A percentile compares a stretch with the other conserved stretches of the same genome.
phyloP scores from a whole-genome alignment of 2,329 filamentous ascomycete genomes.

The Triangularia setosa region DNA sequence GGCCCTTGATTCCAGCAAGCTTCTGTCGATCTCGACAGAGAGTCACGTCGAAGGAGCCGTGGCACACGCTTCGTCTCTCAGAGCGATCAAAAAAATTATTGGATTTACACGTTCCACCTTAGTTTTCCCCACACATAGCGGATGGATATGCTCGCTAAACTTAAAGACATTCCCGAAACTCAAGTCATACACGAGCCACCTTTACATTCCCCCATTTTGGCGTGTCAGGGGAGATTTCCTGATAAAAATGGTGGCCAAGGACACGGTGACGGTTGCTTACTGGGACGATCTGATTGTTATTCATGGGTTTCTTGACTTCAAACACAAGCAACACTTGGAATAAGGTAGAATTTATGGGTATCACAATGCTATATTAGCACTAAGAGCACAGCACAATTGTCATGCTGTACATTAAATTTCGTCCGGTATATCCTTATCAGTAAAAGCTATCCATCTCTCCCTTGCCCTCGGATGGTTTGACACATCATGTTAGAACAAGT shows the following conservation, averaged over 20 bases:
- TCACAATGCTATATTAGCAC: too few relatives aligned
- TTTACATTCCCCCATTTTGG: conserved; percentile 26
- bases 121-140: conserved; percentile 21
- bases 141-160: conserved; percentile 32
- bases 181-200: conserved; percentile 38
- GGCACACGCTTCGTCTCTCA: too few relatives aligned
- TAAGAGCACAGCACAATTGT: too few relatives aligned
- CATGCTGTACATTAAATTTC: too few relatives aligned
- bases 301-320: not conserved
- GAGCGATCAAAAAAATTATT: too few relatives aligned
- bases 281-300: not conserved
- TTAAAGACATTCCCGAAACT: conserved; percentile 28
- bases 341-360: not conserved
- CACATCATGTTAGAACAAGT: too few relatives aligned
- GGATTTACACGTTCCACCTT: conserved; percentile 16
- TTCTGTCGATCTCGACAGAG: too few relatives aligned
- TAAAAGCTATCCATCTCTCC: too few relatives aligned
- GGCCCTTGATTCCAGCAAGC: too few relatives aligned
- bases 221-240: not conserved
- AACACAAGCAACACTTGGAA: not conserved
- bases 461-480: too few relatives aligned
- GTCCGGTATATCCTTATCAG: too few relatives aligned
- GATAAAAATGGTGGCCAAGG: not conserved
- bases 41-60: too few relatives aligned
- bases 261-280: not conserved